Evolutionary conservation across 768 basidiomycete genomes (phyloP).

Genomic region (Amanita pseudoporphyria): DNA sequence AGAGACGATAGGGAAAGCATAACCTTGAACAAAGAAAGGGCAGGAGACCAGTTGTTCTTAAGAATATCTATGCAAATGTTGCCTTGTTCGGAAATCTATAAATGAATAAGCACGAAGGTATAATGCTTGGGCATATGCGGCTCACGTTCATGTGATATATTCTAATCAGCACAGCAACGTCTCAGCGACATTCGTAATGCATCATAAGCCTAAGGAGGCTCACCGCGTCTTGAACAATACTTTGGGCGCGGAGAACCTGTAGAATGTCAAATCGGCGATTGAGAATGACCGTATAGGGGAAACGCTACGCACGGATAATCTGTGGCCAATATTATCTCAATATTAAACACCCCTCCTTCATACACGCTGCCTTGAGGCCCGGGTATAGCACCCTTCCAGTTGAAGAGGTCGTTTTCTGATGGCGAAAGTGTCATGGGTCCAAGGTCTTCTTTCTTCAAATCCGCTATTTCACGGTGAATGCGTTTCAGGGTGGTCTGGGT

Average conservation of each 20-base stretch:
- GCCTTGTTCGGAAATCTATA: conserved; percentile 62
- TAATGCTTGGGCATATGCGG: conserved; percentile 5
- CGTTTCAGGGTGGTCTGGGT: conserved; percentile 61
- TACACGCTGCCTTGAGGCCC: conserved; percentile 80
- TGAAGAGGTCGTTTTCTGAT: conserved; percentile 50
- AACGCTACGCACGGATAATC: conserved; percentile 71
- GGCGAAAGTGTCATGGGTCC: conserved; percentile 65
- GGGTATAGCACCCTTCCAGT: conserved; percentile 72
- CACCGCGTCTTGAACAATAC: conserved; percentile 69
- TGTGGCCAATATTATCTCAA: conserved; percentile 52
- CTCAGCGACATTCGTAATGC: background rate
- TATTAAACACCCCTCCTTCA: conserved; percentile 66
- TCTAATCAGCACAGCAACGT: conserved; percentile 23
- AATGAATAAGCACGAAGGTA: background rate
- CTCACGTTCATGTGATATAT: conserved; percentile 83
- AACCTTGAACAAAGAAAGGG: conserved; percentile 89
- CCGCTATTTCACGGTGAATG: conserved; percentile 74
- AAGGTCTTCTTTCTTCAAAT: conserved; percentile 76
- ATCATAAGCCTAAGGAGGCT: conserved; percentile 10
- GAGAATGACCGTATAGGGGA: conserved; percentile 5
- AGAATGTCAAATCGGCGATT: conserved; percentile 3
- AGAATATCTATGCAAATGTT: conserved; percentile 85
- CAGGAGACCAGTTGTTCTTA: conserved; percentile 92
- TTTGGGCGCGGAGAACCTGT: conserved; percentile 71
- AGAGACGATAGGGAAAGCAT: conserved; percentile 89